Percentiles rank a stretch among this genome's conserved stretches.
Conservation (phyloP, 192 early-diverging fungal species). For the Mortierella hygrophila region DNA sequence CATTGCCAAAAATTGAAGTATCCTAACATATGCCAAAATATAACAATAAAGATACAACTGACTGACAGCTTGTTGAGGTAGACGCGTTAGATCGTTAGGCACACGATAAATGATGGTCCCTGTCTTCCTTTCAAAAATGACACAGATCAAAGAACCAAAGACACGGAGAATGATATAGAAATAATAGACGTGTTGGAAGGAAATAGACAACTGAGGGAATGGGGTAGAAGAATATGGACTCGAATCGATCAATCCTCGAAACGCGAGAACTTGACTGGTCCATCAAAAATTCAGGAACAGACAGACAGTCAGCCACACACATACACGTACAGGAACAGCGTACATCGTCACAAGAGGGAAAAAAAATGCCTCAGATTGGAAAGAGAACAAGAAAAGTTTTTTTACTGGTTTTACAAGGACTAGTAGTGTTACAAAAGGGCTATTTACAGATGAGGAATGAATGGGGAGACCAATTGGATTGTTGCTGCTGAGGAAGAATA, state of each 20-base stretch:
- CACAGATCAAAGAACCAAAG: neutral
- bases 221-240: neutral
- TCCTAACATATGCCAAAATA: neutral
- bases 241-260: neutral
- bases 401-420: neutral
- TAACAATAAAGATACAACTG: neutral
- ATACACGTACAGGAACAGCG: neutral
- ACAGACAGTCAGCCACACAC: neutral
- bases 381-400: neutral
- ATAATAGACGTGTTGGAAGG: no score
- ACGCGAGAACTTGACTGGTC: conserved; percentile 3
- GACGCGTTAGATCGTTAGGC: neutral
- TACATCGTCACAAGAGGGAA: neutral
- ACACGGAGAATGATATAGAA: neutral
- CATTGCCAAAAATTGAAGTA: neutral
- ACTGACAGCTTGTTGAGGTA: neutral
- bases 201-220: neutral
- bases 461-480: neutral
- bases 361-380: neutral
- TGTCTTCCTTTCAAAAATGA: no score
- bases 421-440: conserved; percentile 5
- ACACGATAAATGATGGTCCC: neutral
- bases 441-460: conserved; percentile 12
- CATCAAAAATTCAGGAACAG: neutral
- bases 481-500: neutral